phyloP scores from a whole-genome alignment of 2,329 filamentous ascomycete genomes.

The Parastagonospora avenae region DNA sequence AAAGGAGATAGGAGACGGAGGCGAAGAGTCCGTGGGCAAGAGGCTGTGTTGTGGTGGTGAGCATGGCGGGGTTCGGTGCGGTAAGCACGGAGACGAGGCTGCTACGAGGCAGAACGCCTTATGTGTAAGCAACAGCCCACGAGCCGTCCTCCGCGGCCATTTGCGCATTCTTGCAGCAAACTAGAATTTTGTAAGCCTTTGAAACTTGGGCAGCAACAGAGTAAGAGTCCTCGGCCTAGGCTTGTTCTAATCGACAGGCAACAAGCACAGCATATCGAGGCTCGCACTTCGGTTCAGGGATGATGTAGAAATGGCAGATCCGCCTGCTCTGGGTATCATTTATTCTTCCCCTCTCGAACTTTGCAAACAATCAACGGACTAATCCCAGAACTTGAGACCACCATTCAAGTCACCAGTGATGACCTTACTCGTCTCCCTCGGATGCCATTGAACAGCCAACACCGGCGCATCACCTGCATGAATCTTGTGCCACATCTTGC shows the following conservation, averaged over 20 bases:
- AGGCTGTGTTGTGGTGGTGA: neutral
- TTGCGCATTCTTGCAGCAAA: slow-evolving; percentile 19
- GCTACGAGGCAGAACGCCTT: slow-evolving; percentile 13
- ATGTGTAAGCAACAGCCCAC: neutral
- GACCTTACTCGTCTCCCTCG: slow-evolving; percentile 95
- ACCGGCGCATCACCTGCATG: slow-evolving; percentile 81
- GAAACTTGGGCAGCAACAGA: neutral
- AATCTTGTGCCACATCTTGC: slow-evolving; percentile 98
- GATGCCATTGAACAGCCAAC: slow-evolving; percentile 92
- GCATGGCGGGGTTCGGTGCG: slow-evolving; percentile 13
- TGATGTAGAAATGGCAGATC: neutral
- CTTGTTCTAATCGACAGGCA: neutral
- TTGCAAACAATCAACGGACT: slow-evolving; percentile 1
- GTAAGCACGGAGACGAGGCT: slow-evolving; percentile 4
- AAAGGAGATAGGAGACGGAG: neutral
- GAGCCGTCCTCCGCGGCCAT: slow-evolving; percentile 4
- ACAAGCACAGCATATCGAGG: neutral
- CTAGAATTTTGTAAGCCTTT: neutral
- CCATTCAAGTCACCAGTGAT: slow-evolving; percentile 89
- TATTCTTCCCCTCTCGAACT: neutral
- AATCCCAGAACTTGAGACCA: slow-evolving; percentile 93
- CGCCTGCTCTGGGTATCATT: slow-evolving; percentile 28
- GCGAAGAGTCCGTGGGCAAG: slow-evolving; percentile 13
- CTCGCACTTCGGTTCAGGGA: neutral
- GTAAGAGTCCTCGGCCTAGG: neutral